These are phyloP conservation scores for Arthonia radiata DNA, from an alignment of 495 filamentous ascomycete species.

Conservation along the genomic window DNA sequence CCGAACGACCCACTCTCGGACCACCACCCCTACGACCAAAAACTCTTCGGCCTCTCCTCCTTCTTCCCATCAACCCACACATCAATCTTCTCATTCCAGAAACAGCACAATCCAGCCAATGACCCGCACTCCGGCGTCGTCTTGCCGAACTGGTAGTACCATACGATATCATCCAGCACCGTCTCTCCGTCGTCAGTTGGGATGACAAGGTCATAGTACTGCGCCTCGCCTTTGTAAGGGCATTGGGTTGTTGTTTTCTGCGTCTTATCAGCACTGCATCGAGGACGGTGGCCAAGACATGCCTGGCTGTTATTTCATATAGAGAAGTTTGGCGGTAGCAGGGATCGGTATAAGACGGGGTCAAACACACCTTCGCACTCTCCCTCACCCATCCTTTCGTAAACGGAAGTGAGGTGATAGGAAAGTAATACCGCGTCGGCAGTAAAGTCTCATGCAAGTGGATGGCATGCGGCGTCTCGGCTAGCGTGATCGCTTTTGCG, in stretches of 20 bases:
- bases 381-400: too few species aligned
- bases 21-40: conserved; percentile 1
- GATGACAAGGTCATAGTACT: conserved; percentile 17
- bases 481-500: too few species aligned
- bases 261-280: too few species aligned
- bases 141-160: conserved; percentile 30
- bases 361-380: too few species aligned
- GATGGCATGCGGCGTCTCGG: conserved; percentile 13
- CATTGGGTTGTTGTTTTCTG: conserved; percentile 22
- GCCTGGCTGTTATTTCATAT: conserved; percentile 6
- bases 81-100: conserved; percentile 38
- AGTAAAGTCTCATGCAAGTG: conserved; percentile 27
- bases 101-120: conserved; percentile 24
- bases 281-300: conserved; percentile 15
- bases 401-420: conserved; percentile 18
- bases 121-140: conserved; percentile 22
- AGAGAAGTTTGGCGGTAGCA: conserved; percentile 1
- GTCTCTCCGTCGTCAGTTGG: conserved; percentile 3
- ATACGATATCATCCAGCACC: conserved; percentile 21
- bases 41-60: conserved; percentile 11
- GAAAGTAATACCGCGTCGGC: conserved; percentile 26
- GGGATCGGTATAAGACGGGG: conserved; percentile 9
- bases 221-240: conserved; percentile 33
- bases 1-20: conserved; percentile 1
- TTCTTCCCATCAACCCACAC: conserved; percentile 26